These are phyloP conservation scores for Ceratobasidium sp. DNA, from an alignment of 1,284 basidiomycete genomes.

Conservation along the genomic window DNA sequence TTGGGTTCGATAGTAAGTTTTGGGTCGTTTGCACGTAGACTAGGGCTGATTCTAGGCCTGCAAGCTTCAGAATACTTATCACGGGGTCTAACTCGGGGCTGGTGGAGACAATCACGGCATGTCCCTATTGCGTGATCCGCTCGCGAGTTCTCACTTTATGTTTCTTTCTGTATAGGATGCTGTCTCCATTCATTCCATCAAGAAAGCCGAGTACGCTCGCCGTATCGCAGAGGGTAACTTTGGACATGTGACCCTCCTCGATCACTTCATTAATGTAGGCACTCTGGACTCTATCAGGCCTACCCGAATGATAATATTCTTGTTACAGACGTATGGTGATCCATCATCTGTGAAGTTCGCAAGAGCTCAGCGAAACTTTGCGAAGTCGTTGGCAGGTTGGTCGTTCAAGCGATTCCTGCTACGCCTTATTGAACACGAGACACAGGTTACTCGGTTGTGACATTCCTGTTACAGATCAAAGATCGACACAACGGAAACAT, in stretches of 20 bases:
- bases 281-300: background rate
- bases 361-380: conserved; percentile 91
- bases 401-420: background rate
- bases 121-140: background rate
- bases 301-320: background rate
- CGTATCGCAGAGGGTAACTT: conserved; percentile 83
- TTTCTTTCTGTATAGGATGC: conserved; percentile 88
- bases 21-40: background rate
- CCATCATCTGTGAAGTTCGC: conserved; percentile 87
- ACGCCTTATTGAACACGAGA: background rate
- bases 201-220: conserved; percentile 97
- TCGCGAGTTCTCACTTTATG: conserved; percentile 63
- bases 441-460: conserved; percentile 95
- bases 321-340: conserved; percentile 86
- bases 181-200: conserved; percentile 98
- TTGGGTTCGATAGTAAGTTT: conserved; percentile 91
- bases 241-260: conserved; percentile 87
- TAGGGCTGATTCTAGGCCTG: conserved; percentile 14
- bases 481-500: conserved; percentile 99
- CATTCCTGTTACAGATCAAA: conserved; percentile 98
- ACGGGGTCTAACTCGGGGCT: conserved; percentile 94
- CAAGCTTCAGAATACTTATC: conserved; percentile 86
- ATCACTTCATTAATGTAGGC: conserved; percentile 88
- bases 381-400: conserved; percentile 90
- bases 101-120: conserved; percentile 67